phyloP scores from a whole-genome alignment of 1,284 basidiomycete species.

The Mixia osmundae region DNA sequence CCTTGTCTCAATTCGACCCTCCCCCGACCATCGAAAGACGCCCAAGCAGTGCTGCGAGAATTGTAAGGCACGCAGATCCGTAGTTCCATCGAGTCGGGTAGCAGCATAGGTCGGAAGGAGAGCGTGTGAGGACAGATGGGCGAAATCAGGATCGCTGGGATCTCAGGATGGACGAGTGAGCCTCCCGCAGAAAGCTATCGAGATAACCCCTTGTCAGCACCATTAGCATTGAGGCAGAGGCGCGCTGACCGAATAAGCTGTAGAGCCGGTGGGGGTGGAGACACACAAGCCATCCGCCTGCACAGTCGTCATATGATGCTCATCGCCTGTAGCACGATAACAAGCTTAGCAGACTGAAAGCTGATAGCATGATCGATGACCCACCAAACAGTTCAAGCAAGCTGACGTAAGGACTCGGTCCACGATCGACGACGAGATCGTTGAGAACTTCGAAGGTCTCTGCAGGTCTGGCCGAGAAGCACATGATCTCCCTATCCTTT shows the following conservation, averaged over 20 bases:
- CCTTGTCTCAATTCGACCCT: conserved; percentile 91
- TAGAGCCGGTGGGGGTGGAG: conserved; percentile 91
- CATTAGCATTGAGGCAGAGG: not conserved
- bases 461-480: conserved; percentile 79
- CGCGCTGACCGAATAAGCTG: conserved; percentile 65
- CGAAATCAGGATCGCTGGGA: conserved; percentile 85
- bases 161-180: conserved; percentile 91
- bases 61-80: conserved; percentile 97
- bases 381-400: conserved; percentile 84
- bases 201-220: too few species aligned
- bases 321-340: conserved; percentile 44
- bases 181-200: conserved; percentile 77
- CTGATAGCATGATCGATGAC: conserved; percentile 19
- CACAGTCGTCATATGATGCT: conserved; percentile 97
- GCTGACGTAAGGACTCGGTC: conserved; percentile 93
- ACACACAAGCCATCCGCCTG: conserved; percentile 94
- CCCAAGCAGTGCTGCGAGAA: conserved; percentile 94
- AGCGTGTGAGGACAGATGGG: conserved; percentile 97
- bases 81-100: conserved; percentile 96
- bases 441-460: conserved; percentile 97
- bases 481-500: conserved; percentile 85
- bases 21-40: conserved; percentile 90
- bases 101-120: conserved; percentile 92
- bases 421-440: conserved; percentile 91
- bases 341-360: not conserved